These are phyloP conservation scores for Miscanthus lutarioriparius DNA, from an alignment of 176 grass and related monocot species.

Conservation along the genomic window DNA sequence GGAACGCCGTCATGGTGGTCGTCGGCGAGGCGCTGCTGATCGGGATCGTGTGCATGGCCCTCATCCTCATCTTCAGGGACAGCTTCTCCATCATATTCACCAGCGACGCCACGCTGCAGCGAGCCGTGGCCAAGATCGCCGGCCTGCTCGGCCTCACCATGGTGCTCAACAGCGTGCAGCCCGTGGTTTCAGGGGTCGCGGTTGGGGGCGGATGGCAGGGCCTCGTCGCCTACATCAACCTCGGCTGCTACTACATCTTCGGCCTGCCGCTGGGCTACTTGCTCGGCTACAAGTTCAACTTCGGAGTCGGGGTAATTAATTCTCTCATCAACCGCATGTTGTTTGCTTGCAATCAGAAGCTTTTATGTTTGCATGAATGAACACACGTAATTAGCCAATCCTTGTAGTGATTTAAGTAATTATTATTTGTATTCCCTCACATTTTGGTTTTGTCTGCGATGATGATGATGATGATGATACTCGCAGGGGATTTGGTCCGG, in stretches of 20 bases:
- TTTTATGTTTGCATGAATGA: no score
- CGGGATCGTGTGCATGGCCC: constrained; percentile 46
- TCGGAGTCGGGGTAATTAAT: constrained; percentile 42
- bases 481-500: constrained; percentile 62
- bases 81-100: constrained; percentile 50
- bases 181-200: constrained; percentile 63
- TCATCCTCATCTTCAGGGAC: constrained; percentile 36
- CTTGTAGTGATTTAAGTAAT: no score
- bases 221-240: constrained; percentile 69
- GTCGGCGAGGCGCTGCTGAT: constrained; percentile 44
- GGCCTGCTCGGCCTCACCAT: constrained; percentile 55
- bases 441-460: no score
- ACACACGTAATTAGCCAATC: no score
- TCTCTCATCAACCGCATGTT: no score
- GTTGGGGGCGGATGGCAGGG: constrained; percentile 66
- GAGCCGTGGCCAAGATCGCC: constrained; percentile 47
- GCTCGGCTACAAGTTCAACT: constrained; percentile 45
- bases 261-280: constrained; percentile 55
- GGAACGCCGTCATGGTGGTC: constrained; percentile 48
- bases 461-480: not conserved
- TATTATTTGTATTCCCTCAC: no score
- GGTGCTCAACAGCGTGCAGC: constrained; percentile 76
- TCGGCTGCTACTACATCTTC: constrained; percentile 58
- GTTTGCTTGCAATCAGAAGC: no score
- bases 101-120: constrained; percentile 18